Conservation (phyloP, 179 eudicot genomes). For the Nepenthes alata region DNA sequence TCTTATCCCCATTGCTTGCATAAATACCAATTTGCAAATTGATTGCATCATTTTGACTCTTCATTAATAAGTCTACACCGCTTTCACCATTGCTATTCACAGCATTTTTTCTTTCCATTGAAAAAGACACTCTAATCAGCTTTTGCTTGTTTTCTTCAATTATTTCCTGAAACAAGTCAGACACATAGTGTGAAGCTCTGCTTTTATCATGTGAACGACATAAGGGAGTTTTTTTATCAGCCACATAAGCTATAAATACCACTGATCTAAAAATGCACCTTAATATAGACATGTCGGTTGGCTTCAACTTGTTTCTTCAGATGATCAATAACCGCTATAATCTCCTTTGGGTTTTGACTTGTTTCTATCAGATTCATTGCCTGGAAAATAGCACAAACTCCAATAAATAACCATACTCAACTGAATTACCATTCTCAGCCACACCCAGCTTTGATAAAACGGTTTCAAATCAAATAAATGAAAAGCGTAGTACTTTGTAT, state of each 20-base stretch:
- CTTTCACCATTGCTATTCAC: slow-evolving; percentile 17
- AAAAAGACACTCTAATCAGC: slow-evolving; percentile 37
- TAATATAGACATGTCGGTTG: slow-evolving; percentile 43
- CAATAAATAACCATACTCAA: no score
- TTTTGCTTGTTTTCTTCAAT: slow-evolving; percentile 71
- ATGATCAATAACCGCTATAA: slow-evolving; percentile 50
- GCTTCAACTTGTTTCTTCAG: slow-evolving; percentile 58
- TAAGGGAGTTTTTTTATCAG: background rate
- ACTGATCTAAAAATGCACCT: slow-evolving; percentile 31
- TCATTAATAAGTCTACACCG: slow-evolving; percentile 40
- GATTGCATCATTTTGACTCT: slow-evolving; percentile 74
- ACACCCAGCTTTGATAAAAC: no score
- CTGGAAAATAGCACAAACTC: background rate
- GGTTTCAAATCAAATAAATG: no score
- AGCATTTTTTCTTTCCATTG: slow-evolving; percentile 49
- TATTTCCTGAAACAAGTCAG: slow-evolving; percentile 34
- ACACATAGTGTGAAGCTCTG: background rate
- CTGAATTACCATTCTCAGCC: no score
- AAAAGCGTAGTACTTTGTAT: no score
- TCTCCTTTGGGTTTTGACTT: slow-evolving; percentile 15
- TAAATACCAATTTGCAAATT: slow-evolving; percentile 65
- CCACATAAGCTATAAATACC: background rate
- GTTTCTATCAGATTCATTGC: background rate
- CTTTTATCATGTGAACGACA: background rate
- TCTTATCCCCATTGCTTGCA: slow-evolving; percentile 39